Percentiles rank a stretch among this genome's conserved stretches.
phyloP scores from a whole-genome alignment of 306 rosid genomes.

The Trifolium pratense region DNA sequence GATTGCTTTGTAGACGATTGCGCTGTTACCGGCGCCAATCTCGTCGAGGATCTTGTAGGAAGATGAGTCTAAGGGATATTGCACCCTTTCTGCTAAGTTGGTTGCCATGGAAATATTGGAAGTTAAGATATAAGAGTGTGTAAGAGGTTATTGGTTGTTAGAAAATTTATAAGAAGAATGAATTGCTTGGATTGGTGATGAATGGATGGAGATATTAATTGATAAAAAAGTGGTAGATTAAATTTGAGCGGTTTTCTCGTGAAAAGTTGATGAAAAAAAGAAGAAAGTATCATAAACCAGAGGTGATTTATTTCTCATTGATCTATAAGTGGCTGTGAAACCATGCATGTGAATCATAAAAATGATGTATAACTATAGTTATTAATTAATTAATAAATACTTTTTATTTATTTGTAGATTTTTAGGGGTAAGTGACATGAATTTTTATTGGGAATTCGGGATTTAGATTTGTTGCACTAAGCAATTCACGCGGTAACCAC shows the following conservation, averaged over 20 bases:
- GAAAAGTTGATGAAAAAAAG: constrained; percentile 44
- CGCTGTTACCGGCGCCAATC: constrained; percentile 60
- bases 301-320: constrained; percentile 38
- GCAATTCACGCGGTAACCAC: too few species aligned
- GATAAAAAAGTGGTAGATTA: constrained; percentile 29
- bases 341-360: constrained; percentile 52
- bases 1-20: constrained; percentile 66
- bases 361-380: constrained; percentile 4
- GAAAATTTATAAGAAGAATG: constrained; percentile 2
- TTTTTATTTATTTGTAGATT: not conserved
- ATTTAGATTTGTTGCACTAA: not conserved
- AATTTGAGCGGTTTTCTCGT: constrained; percentile 53
- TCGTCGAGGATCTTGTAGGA: constrained; percentile 51
- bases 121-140: not conserved
- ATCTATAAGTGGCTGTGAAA: constrained; percentile 25
- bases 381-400: not conserved
- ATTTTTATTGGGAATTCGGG: not conserved
- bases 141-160: not conserved
- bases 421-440: not conserved
- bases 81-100: constrained; percentile 31
- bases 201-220: constrained; percentile 8
- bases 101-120: constrained; percentile 40
- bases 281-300: constrained; percentile 11
- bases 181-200: not conserved
- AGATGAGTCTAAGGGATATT: constrained; percentile 56